Percentiles rank a stretch among this genome's conserved stretches.
Conservation (phyloP, 2,329 filamentous ascomycete genomes). For the Colletotrichum sublineola region DNA sequence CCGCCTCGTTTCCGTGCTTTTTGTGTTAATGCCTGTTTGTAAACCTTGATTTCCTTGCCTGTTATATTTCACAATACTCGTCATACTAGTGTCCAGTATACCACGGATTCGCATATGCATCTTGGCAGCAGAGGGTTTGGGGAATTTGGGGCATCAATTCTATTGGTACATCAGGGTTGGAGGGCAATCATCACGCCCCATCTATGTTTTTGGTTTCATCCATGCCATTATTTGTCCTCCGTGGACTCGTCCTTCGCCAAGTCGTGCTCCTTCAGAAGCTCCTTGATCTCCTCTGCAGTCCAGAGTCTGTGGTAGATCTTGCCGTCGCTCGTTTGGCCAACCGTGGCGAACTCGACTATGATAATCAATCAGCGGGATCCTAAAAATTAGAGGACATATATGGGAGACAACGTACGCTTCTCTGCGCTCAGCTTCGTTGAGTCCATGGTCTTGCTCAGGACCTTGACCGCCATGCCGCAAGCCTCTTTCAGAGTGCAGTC, state of each 20-base stretch:
- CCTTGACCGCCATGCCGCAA: slow-evolving; percentile 97
- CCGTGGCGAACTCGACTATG: slow-evolving; percentile 96
- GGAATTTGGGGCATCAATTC: slow-evolving; percentile 37
- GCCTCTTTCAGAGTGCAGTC: slow-evolving; percentile 97
- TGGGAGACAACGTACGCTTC: slow-evolving; percentile 82
- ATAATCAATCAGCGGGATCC: slow-evolving; percentile 43
- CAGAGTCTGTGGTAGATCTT: slow-evolving; percentile 99
- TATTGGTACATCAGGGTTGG: slow-evolving; percentile 42
- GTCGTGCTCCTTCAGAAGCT: slow-evolving; percentile 93
- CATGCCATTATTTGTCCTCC: slow-evolving; percentile 69
- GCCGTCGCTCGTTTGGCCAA: slow-evolving; percentile 93
- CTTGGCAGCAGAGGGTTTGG: slow-evolving; percentile 3
- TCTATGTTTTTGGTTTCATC: slow-evolving; percentile 40
- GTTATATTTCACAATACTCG: not conserved
- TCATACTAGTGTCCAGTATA: not conserved
- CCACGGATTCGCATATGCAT: slow-evolving; percentile 19
- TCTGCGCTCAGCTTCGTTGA: slow-evolving; percentile 98
- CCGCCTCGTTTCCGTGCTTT: not conserved
- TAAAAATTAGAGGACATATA: not conserved
- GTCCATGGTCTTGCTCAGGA: slow-evolving; percentile 99
- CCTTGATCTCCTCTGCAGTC: slow-evolving; percentile 96
- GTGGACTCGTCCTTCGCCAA: slow-evolving; percentile 86
- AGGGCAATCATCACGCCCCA: slow-evolving; percentile 36
- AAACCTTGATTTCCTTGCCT: not conserved
- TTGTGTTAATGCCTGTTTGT: slow-evolving; percentile 2